phyloP scores from a whole-genome alignment of 2,329 filamentous ascomycete genomes.

The Cytospora piceae region DNA sequence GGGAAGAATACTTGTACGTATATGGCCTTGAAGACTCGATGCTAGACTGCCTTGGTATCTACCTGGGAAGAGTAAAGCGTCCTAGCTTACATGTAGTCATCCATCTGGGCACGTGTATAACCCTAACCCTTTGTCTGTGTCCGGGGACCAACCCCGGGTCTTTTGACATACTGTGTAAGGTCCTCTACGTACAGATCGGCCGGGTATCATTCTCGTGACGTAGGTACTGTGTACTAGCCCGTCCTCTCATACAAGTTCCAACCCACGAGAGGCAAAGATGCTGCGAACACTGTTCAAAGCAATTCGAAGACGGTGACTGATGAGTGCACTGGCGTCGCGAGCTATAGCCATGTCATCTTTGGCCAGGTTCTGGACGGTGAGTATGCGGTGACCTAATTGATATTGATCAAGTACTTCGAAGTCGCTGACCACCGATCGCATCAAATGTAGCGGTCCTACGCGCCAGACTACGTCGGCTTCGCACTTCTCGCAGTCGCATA shows the following conservation, averaged over 20 bases:
- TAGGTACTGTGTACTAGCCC: not conserved
- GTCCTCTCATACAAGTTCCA: not conserved
- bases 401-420: not conserved
- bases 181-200: not conserved
- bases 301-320: slow-evolving; percentile 49
- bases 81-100: too few relatives aligned
- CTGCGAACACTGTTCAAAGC: slow-evolving; percentile 43
- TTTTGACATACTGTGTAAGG: too few relatives aligned
- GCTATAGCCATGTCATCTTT: slow-evolving; percentile 38
- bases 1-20: too few relatives aligned
- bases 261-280: slow-evolving; percentile 38
- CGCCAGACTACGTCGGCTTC: slow-evolving; percentile 85
- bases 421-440: slow-evolving; percentile 6
- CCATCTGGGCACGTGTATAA: too few relatives aligned
- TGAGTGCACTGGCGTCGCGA: slow-evolving; percentile 46
- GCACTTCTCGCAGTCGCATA: slow-evolving; percentile 70
- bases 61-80: too few relatives aligned
- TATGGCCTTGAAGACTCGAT: too few relatives aligned
- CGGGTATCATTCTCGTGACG: slow-evolving; percentile 1
- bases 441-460: slow-evolving; percentile 71
- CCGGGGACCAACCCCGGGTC: too few relatives aligned
- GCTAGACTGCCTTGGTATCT: too few relatives aligned
- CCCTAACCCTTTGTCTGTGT: too few relatives aligned
- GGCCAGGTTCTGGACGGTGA: slow-evolving; percentile 51
- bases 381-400: slow-evolving; percentile 34